Base-by-base conservation (phyloP, 2,329 filamentous ascomycete genomes). In the Arthrinium puccinioides region DNA sequence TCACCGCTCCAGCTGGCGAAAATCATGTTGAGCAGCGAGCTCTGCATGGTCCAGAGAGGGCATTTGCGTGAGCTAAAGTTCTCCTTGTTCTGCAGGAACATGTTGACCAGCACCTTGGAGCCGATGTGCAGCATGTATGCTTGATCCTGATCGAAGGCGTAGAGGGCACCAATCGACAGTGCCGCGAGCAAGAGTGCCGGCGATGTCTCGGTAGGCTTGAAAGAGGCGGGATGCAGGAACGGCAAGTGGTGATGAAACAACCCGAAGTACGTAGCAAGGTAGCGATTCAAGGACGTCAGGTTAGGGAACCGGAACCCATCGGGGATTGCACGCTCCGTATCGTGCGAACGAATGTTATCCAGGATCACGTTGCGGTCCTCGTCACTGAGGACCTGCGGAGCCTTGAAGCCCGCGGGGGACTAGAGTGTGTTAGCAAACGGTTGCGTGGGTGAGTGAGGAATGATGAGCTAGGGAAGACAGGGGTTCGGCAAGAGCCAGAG, bases 1-100 rank as follows among this genome's bases (percentile, higher is more conserved):
- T 97, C 92, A 53, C 92, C 92, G 60, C 92, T 97, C 92, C 92
- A 98, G 70, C 89, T 97, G 38, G 92, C 88, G 60, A 98, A 97
- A 48, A 96, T 82, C 92, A 97, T 97, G 70, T 98, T 98, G 41
- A 98, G 71, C 37, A 98, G 69, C 4, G 89, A 94, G 59, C 87
- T 87, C 60, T 98, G 92, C 87, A 97, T 97, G 32, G 90, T 92
- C 90, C 92, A 97, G 11, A 98, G 66, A 4, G 92, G 92, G 54
- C 90, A 97, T 61, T 96, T 97, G 51, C 90, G 82, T 8, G 92
- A 97, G 69, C 90, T 95, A 62, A 97, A 97, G 64, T 94, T 95
- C 61, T 96, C 89, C 70, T 96, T 96, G 67, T 96, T 94, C 63
- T 95, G 88, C 44, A 98, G 63, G 61, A 97, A 97, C 59, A 96